Conservation (phyloP, 371 early-diverging fungal genomes). For the Rhizopus stolonifer region DNA sequence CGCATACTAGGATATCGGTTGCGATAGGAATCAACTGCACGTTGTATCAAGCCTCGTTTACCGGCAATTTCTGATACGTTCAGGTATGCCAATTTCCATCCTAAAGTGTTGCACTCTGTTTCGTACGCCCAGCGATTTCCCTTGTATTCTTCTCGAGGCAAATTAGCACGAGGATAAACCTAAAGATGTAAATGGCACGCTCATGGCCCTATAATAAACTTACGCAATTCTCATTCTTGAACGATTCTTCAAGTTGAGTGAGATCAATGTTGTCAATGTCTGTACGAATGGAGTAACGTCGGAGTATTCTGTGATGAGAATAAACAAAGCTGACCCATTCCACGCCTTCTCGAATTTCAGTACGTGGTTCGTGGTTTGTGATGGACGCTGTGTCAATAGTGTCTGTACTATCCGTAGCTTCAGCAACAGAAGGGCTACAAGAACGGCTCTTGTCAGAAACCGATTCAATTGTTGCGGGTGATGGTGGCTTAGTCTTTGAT, state of each 20-base stretch:
- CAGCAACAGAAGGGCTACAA: neutral
- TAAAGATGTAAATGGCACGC: neutral
- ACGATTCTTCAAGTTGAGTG: constrained; percentile 23
- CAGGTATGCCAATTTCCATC: constrained; percentile 55
- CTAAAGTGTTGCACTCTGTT: constrained; percentile 35
- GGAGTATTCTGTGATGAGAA: constrained; percentile 54
- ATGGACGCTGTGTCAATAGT: constrained; percentile 3
- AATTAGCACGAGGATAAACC: constrained; percentile 66
- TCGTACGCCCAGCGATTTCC: constrained; percentile 70
- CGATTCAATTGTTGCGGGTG: neutral
- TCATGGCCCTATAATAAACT: constrained; percentile 2
- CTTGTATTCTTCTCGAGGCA: constrained; percentile 61
- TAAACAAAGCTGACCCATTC: constrained; percentile 68
- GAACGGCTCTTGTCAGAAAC: constrained; percentile 5
- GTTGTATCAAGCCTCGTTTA: constrained; percentile 88
- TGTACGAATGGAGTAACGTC: constrained; percentile 71
- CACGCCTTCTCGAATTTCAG: constrained; percentile 46
- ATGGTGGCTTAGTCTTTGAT: constrained; percentile 14
- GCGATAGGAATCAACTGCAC: constrained; percentile 92
- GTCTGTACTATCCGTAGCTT: neutral
- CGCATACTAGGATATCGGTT: constrained; percentile 80
- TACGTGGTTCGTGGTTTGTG: constrained; percentile 26
- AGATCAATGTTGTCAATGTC: constrained; percentile 69
- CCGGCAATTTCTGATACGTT: constrained; percentile 81
- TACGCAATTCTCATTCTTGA: constrained; percentile 37